Conservation (phyloP, 495 filamentous ascomycete species). For the Amphirosellinia nigrospora region DNA sequence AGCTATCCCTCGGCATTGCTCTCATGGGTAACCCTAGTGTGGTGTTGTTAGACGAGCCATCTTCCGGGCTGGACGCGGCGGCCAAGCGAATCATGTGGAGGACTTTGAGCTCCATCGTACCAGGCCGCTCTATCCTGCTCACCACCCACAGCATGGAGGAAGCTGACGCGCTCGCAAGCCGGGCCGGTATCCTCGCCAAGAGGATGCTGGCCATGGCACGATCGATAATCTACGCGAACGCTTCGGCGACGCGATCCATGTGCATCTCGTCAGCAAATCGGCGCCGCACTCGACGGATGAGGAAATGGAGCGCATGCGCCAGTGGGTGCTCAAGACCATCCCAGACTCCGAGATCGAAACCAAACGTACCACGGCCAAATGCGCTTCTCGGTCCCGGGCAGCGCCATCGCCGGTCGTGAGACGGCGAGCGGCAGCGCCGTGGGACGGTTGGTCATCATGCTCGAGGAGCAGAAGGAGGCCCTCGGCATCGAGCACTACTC, state of each 20-base stretch:
- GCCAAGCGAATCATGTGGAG: slow-evolving; percentile 80
- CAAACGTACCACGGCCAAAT: slow-evolving; percentile 83
- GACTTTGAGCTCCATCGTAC: slow-evolving; percentile 62
- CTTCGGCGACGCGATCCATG: slow-evolving; percentile 67
- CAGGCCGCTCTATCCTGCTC: slow-evolving; percentile 67
- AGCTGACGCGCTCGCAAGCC: slow-evolving; percentile 72
- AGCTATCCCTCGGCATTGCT: slow-evolving; percentile 75
- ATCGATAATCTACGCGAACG: slow-evolving; percentile 62
- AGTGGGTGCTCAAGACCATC: slow-evolving; percentile 65
- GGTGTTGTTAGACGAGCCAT: slow-evolving; percentile 74
- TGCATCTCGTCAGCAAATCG: slow-evolving; percentile 74
- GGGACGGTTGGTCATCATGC: slow-evolving; percentile 68
- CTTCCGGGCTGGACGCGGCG: slow-evolving; percentile 72
- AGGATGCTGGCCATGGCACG: slow-evolving; percentile 72
- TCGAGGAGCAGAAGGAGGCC: slow-evolving; percentile 70
- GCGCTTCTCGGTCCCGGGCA: slow-evolving; percentile 71
- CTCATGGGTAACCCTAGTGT: slow-evolving; percentile 78
- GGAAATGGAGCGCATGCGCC: slow-evolving; percentile 68
- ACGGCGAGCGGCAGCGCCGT: slow-evolving; percentile 48
- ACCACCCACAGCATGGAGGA: slow-evolving; percentile 87
- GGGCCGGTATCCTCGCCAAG: slow-evolving; percentile 74
- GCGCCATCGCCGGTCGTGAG: slow-evolving; percentile 30
- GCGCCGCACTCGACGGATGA: slow-evolving; percentile 70
- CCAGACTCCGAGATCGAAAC: slow-evolving; percentile 68
- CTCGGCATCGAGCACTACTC: slow-evolving; percentile 80